A percentile compares a stretch with the other conserved stretches of the same genome.
phyloP scores from a whole-genome alignment of 805 yeast species.

The Candida vartiovaarae region DNA sequence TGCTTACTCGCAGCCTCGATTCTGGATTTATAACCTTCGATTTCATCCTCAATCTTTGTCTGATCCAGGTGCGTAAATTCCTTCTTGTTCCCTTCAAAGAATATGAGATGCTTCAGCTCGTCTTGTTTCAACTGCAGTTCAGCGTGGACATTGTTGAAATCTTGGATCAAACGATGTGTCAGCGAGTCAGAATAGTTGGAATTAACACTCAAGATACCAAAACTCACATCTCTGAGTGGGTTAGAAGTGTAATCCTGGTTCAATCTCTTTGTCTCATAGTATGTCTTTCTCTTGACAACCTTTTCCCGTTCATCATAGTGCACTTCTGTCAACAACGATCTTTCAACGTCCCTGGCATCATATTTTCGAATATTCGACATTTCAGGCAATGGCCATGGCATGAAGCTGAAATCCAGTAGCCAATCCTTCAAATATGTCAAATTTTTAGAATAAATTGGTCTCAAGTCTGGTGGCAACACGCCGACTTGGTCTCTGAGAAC shows the following conservation, averaged over 20 bases:
- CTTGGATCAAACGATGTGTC: slow-evolving; percentile 58
- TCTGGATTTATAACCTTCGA: slow-evolving; percentile 31
- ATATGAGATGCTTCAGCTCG: slow-evolving; percentile 40
- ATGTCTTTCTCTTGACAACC: slow-evolving; percentile 30
- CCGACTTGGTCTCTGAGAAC: slow-evolving; percentile 81
- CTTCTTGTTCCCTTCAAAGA: slow-evolving; percentile 35
- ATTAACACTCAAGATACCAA: slow-evolving; percentile 42
- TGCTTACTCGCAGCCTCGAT: slow-evolving; percentile 26
- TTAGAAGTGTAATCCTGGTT: slow-evolving; percentile 63
- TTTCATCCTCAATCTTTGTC: slow-evolving; percentile 38
- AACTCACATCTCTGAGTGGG: slow-evolving; percentile 51
- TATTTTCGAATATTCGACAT: slow-evolving; percentile 56
- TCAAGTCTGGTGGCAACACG: slow-evolving; percentile 66
- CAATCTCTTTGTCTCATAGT: slow-evolving; percentile 55
- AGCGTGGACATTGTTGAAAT: slow-evolving; percentile 41
- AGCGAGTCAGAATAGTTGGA: slow-evolving; percentile 35
- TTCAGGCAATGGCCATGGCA: slow-evolving; percentile 76
- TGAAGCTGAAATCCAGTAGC: slow-evolving; percentile 36
- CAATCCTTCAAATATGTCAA: slow-evolving; percentile 57
- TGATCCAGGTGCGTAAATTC: slow-evolving; percentile 38
- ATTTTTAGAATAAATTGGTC: slow-evolving; percentile 66
- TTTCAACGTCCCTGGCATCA: slow-evolving; percentile 70
- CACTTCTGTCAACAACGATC: slow-evolving; percentile 68
- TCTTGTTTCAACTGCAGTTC: slow-evolving; percentile 35
- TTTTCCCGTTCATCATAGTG: slow-evolving; percentile 40